Evolutionary conservation across 2,329 filamentous ascomycete species (phyloP).

Genomic region (Chalaropsis ovoidea): DNA sequence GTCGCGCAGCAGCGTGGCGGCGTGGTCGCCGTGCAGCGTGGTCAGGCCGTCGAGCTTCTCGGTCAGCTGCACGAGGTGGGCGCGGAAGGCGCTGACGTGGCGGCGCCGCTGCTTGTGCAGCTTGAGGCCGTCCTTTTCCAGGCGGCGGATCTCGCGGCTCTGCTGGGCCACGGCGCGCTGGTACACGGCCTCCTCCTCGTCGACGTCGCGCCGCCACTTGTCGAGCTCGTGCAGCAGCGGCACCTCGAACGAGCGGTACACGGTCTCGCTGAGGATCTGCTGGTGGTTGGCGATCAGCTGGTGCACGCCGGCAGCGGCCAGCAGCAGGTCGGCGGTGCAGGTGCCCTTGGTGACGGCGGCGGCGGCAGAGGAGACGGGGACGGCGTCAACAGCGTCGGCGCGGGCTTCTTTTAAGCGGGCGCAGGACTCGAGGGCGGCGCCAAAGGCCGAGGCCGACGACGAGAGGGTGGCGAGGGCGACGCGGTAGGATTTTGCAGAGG

Average conservation of each 20-base stretch:
- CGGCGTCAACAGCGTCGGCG: conserved; percentile 42
- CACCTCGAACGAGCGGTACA: conserved; percentile 58
- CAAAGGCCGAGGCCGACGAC: conserved; percentile 52
- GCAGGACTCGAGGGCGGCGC: conserved; percentile 54
- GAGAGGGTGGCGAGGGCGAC: conserved; percentile 52
- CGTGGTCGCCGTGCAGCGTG: conserved; percentile 49
- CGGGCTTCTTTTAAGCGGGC: conserved; percentile 58
- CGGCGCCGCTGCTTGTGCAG: conserved; percentile 50
- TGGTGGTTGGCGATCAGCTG: conserved; percentile 60
- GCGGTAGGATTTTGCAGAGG: conserved; percentile 54
- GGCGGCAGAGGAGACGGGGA: conserved; percentile 32
- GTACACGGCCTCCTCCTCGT: conserved; percentile 55
- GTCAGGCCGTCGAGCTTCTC: conserved; percentile 53
- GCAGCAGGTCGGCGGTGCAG: conserved; percentile 54
- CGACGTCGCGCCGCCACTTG: conserved; percentile 52
- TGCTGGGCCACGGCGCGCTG: conserved; percentile 45
- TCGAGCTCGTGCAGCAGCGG: conserved; percentile 60
- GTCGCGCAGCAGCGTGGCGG: conserved; percentile 49
- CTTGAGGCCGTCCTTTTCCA: conserved; percentile 56
- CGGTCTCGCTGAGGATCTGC: conserved; percentile 58
- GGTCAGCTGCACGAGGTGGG: conserved; percentile 55
- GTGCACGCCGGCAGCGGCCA: conserved; percentile 54
- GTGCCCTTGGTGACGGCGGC: conserved; percentile 38
- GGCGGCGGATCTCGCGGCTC: conserved; percentile 49
- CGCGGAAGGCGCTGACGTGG: conserved; percentile 52